phyloP scores from a whole-genome alignment of 179 eudicot species.

The Spergularia azorica region DNA sequence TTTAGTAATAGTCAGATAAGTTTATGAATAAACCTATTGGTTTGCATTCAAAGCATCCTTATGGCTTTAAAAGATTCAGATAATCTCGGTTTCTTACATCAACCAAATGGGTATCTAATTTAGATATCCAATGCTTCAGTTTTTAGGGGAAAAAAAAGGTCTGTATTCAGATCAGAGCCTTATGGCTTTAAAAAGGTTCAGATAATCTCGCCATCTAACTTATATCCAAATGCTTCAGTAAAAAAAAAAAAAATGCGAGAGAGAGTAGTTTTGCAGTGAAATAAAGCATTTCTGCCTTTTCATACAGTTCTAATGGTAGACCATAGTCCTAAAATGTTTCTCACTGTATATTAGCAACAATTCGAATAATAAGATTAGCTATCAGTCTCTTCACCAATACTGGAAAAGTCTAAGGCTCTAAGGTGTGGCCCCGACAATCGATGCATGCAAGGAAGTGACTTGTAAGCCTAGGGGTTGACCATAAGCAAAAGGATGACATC shows the following conservation, averaged over 20 bases:
- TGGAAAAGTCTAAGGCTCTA: neutral
- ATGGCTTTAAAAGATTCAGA: neutral
- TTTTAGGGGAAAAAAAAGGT: neutral
- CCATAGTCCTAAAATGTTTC: neutral
- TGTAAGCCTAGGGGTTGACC: neutral
- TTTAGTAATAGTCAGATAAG: neutral
- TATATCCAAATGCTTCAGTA: neutral
- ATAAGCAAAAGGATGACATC: neutral
- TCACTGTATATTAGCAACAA: neutral
- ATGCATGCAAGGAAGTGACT: neutral
- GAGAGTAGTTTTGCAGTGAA: too few species aligned
- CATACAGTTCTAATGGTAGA: slow-evolving; percentile 5
- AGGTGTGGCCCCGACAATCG: too few species aligned
- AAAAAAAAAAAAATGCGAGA: too few species aligned
- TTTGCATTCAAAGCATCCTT: too few species aligned
- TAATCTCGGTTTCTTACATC: neutral
- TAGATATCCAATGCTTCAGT: neutral
- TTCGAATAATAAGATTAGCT: neutral
- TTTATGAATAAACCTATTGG: neutral
- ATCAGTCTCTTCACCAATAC: neutral
- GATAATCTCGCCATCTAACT: neutral
- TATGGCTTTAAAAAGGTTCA: neutral
- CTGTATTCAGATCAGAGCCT: neutral
- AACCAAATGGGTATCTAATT: neutral
- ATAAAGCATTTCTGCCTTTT: too few species aligned